A percentile compares a stretch with the other conserved stretches of the same genome.
Conservation (phyloP, 2,329 filamentous ascomycete species). For the Xylariaceae sp. region DNA sequence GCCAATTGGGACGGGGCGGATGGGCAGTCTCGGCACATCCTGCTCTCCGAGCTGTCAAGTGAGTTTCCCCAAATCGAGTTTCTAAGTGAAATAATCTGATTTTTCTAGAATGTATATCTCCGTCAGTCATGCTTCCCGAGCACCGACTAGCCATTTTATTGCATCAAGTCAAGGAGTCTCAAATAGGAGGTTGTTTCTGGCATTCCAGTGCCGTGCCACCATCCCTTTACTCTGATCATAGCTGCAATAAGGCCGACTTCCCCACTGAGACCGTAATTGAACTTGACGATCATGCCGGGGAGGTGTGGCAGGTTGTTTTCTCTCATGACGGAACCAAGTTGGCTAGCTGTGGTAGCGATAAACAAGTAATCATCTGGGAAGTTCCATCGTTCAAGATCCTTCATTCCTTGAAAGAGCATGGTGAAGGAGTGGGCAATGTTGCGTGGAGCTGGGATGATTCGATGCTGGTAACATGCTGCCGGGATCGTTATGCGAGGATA, state of each 20-base stretch:
- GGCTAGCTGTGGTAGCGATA: conserved; percentile 76
- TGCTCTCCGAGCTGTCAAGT: conserved; percentile 84
- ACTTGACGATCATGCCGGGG: conserved; percentile 68
- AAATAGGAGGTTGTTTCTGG: conserved; percentile 80
- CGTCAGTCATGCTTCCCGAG: conserved; percentile 94
- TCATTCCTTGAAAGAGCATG: conserved; percentile 61
- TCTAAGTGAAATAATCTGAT: conserved; percentile 21
- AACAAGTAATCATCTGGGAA: conserved; percentile 76
- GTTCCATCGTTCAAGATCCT: conserved; percentile 64
- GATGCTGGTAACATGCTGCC: conserved; percentile 78
- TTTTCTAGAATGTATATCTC: conserved; percentile 74
- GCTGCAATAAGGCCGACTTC: conserved; percentile 75
- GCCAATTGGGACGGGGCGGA: conserved; percentile 81
- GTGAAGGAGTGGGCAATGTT: conserved; percentile 69
- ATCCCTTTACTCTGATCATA: conserved; percentile 85
- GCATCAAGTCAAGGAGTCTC: conserved; percentile 75
- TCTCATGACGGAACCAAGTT: conserved; percentile 81
- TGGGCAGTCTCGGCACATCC: conserved; percentile 65
- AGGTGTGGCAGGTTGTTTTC: conserved; percentile 90
- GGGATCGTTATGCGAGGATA: conserved; percentile 67
- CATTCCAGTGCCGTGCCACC: conserved; percentile 77
- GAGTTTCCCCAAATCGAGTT: conserved; percentile 34
- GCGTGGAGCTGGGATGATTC: conserved; percentile 90
- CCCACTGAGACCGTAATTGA: conserved; percentile 68
- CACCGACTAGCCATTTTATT: conserved; percentile 78